These are phyloP conservation scores for Cercospora sp. DNA, from an alignment of 2,329 filamentous ascomycete species.

Conservation along the genomic window DNA sequence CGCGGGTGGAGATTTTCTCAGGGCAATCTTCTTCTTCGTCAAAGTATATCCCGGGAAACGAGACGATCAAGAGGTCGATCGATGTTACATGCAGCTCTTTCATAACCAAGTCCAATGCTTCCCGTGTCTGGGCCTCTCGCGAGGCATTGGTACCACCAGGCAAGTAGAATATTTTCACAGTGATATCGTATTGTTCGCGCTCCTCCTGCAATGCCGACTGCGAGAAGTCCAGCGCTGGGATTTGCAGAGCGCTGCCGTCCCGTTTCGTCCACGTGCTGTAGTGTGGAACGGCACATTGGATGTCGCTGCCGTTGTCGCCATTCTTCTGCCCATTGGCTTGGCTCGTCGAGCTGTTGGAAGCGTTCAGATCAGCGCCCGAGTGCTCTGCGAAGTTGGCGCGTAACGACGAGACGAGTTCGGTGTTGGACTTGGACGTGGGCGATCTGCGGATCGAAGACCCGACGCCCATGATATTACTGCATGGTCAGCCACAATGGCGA, in stretches of 20 bases:
- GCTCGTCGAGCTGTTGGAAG: conserved; percentile 10
- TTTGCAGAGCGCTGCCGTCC: conserved; percentile 50
- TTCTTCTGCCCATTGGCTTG: conserved; percentile 16
- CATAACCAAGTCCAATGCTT: conserved; percentile 77
- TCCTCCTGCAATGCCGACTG: conserved; percentile 76
- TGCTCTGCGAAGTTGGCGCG: conserved; percentile 69
- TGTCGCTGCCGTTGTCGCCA: conserved; percentile 20
- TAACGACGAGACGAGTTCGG: conserved; percentile 86
- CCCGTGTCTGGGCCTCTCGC: conserved; percentile 68
- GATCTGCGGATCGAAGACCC: conserved; percentile 81
- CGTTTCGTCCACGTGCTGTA: conserved; percentile 70
- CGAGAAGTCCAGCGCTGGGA: conserved; percentile 75
- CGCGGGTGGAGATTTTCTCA: conserved; percentile 54
- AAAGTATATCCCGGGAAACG: conserved; percentile 90
- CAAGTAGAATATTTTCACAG: conserved; percentile 92
- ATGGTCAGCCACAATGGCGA: conserved; percentile 28
- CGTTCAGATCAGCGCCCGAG: conserved; percentile 12
- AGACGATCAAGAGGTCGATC: conserved; percentile 87
- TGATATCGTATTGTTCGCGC: conserved; percentile 83
- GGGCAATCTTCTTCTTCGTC: conserved; percentile 81
- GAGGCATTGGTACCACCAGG: conserved; percentile 51
- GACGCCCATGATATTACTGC: conserved; percentile 78
- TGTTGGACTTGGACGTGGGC: conserved; percentile 79
- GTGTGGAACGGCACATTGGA: conserved; percentile 32
- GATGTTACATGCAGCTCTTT: conserved; percentile 73